These are phyloP conservation scores for Penicillium sp. DNA, from an alignment of 2,329 filamentous ascomycete species.

Conservation along the genomic window DNA sequence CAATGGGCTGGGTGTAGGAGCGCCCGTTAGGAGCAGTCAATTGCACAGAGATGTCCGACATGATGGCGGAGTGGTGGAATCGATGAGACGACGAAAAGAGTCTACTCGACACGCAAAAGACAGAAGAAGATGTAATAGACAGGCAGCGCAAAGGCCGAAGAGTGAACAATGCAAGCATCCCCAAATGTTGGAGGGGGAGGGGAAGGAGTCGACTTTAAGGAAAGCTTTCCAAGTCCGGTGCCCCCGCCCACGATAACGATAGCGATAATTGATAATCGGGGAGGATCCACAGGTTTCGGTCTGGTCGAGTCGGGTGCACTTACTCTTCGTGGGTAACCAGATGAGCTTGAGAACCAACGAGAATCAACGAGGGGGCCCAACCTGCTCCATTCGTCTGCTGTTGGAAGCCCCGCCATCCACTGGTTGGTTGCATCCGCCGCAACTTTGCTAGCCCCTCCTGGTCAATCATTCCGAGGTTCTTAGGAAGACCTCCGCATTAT, in stretches of 20 bases:
- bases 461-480: slow-evolving; percentile 1
- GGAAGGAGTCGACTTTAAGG: slow-evolving; percentile 15
- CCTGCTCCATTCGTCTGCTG: slow-evolving; percentile 15
- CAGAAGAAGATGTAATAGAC: slow-evolving; percentile 16
- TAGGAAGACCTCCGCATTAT: neutral
- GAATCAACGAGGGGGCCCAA: neutral
- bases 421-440: slow-evolving; percentile 22
- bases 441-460: slow-evolving; percentile 1
- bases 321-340: slow-evolving; percentile 39
- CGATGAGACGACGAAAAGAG: slow-evolving; percentile 16
- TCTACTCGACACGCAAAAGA: slow-evolving; percentile 5
- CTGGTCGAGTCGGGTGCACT: slow-evolving; percentile 38
- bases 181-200: slow-evolving; percentile 4
- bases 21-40: slow-evolving; percentile 77
- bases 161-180: slow-evolving; percentile 21
- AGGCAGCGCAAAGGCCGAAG: slow-evolving; percentile 20
- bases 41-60: slow-evolving; percentile 55
- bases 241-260: slow-evolving; percentile 32
- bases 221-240: slow-evolving; percentile 7
- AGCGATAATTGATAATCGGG: slow-evolving; percentile 13
- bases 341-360: slow-evolving; percentile 10
- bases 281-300: neutral
- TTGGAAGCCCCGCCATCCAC: neutral
- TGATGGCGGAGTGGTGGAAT: slow-evolving; percentile 40
- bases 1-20: slow-evolving; percentile 73